Conservation (phyloP, 192 early-diverging fungal genomes). For the Phlyctochytrium planicorne region DNA sequence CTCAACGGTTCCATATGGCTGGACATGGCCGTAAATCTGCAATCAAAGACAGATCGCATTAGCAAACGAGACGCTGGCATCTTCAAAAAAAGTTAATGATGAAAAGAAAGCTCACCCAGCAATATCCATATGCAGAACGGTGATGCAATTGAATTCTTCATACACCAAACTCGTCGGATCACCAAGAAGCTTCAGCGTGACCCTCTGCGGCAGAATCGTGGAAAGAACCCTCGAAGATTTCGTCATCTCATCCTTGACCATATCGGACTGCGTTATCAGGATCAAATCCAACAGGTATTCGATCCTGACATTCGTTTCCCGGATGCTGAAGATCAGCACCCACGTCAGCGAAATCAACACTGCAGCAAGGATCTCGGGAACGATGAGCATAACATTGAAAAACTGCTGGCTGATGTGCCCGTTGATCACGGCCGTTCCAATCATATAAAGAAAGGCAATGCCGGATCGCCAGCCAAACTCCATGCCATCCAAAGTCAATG, state of each 20-base stretch:
- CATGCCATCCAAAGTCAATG: conserved; percentile 22
- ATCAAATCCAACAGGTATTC: conserved; percentile 39
- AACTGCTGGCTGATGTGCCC: conserved; percentile 5
- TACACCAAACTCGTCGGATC: conserved; percentile 44
- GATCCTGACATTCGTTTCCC: conserved; percentile 23
- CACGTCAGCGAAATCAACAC: conserved; percentile 11
- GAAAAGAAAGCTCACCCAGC: conserved; percentile 35
- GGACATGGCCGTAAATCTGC: conserved; percentile 53
- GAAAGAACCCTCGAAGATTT: conserved; percentile 41
- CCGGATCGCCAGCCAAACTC: conserved; percentile 1
- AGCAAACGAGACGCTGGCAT: too few species aligned
- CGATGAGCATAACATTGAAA: conserved; percentile 7
- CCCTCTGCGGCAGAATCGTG: conserved; percentile 47
- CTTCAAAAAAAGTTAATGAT: conserved; percentile 1
- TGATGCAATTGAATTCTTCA: conserved; percentile 40
- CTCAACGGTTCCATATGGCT: conserved; percentile 43
- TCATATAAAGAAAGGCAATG: too few species aligned
- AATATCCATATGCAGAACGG: conserved; percentile 55
- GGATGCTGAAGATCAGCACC: conserved; percentile 12
- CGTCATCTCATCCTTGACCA: conserved; percentile 41
- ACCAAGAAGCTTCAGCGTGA: conserved; percentile 39
- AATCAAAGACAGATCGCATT: not conserved
- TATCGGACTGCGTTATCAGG: conserved; percentile 41
- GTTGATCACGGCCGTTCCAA: not conserved
- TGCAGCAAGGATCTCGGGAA: too few species aligned